phyloP scores from a whole-genome alignment of 225 moss, liverwort and hornwort species.

The Sphagnum tenellum region DNA sequence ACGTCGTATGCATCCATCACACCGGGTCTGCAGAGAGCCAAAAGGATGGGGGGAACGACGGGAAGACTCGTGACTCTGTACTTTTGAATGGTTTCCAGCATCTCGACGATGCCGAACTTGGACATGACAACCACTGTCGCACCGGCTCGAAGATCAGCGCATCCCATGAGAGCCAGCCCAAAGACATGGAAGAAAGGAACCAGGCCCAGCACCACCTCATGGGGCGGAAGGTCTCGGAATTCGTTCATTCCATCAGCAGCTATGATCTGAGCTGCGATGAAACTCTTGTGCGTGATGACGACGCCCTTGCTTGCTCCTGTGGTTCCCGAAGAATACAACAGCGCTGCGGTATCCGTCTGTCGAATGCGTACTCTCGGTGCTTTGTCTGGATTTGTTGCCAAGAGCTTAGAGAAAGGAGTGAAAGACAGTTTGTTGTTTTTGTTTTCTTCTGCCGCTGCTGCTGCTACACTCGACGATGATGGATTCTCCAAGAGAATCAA shows the following conservation, averaged over 20 bases:
- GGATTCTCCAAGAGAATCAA: conserved; percentile 28
- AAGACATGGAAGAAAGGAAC: conserved; percentile 70
- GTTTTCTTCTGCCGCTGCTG: neutral
- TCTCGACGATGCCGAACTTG: conserved; percentile 39
- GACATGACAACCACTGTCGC: conserved; percentile 38
- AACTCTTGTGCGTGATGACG: conserved; percentile 52
- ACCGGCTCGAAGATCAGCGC: conserved; percentile 21
- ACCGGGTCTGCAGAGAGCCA: conserved; percentile 48
- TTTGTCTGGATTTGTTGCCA: conserved; percentile 19
- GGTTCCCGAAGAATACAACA: conserved; percentile 80
- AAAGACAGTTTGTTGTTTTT: neutral
- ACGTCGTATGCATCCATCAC: conserved; percentile 48
- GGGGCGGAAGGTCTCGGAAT: neutral
- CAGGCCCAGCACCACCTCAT: conserved; percentile 12
- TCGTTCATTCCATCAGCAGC: neutral
- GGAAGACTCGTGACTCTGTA: conserved; percentile 30
- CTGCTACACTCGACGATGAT: neutral
- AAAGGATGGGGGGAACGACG: conserved; percentile 67
- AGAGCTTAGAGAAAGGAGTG: conserved; percentile 33
- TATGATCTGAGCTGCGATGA: conserved; percentile 29
- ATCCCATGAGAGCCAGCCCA: conserved; percentile 28
- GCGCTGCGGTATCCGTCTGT: conserved; percentile 31
- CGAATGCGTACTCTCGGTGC: conserved; percentile 26
- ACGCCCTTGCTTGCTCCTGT: conserved; percentile 79
- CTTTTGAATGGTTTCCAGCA: conserved; percentile 40